A percentile compares a stretch with the other conserved stretches of the same genome.
phyloP scores from a whole-genome alignment of 192 early-diverging fungal species.

The Coemansia sp. region DNA sequence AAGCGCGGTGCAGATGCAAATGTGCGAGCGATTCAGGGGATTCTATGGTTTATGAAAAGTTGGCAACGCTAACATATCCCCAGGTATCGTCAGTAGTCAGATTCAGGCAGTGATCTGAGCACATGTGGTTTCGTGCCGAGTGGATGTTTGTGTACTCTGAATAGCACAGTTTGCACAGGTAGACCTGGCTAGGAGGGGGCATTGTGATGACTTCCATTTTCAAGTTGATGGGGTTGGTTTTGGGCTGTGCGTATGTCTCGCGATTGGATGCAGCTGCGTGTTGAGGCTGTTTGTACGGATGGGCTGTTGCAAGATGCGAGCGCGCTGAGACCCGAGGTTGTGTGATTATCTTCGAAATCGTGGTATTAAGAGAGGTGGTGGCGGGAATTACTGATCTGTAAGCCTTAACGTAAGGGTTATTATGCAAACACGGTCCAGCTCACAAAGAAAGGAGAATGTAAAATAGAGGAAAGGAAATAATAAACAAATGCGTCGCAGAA shows the following conservation, averaged over 20 bases:
- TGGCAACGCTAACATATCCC: slow-evolving; percentile 42
- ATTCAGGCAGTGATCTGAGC: slow-evolving; percentile 25
- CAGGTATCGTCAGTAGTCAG: slow-evolving; percentile 44
- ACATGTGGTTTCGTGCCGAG: slow-evolving; percentile 53
- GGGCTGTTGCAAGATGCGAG: background rate
- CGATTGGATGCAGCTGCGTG: background rate
- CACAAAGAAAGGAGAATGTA: background rate
- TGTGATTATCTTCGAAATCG: background rate
- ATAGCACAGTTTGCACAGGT: slow-evolving; percentile 56
- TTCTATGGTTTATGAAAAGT: background rate
- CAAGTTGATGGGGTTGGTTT: background rate
- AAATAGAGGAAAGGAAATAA: background rate
- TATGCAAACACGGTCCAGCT: background rate
- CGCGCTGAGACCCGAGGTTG: background rate
- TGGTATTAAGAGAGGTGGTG: background rate
- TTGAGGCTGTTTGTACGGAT: background rate
- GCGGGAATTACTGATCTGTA: background rate
- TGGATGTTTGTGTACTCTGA: slow-evolving; percentile 50
- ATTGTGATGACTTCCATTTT: slow-evolving; percentile 21
- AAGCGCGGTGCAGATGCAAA: background rate
- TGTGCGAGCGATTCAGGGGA: background rate
- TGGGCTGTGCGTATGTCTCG: background rate
- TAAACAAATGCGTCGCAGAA: background rate
- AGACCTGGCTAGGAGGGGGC: slow-evolving; percentile 49
- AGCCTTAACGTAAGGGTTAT: background rate